Conservation (phyloP, 129 eudicot genomes). For the Flaveria robusta region DNA sequence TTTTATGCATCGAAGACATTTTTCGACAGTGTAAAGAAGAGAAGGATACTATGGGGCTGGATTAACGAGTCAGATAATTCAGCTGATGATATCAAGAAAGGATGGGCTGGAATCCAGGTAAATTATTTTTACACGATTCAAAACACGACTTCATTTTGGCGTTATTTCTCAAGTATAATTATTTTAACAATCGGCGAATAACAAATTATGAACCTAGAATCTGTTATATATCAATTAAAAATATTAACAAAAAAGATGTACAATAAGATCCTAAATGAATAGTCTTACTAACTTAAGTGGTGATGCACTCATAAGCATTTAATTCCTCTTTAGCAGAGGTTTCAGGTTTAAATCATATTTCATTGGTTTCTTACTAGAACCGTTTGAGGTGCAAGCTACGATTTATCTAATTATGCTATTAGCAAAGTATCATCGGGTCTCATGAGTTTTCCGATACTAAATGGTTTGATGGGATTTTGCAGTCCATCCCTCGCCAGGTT, state of each 20-base stretch:
- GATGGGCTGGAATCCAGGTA: constrained; percentile 58
- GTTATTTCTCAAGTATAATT: too few relatives aligned
- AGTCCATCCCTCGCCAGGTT: constrained; percentile 39
- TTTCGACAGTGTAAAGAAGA: constrained; percentile 38
- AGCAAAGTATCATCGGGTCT: too few relatives aligned
- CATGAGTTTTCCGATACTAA: neutral
- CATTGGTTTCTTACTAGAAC: too few relatives aligned
- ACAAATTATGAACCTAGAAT: too few relatives aligned
- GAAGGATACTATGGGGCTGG: constrained; percentile 51
- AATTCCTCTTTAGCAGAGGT: too few relatives aligned
- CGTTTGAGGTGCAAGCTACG: too few relatives aligned
- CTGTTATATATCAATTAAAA: neutral
- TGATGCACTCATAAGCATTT: too few relatives aligned
- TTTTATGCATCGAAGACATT: constrained; percentile 52
- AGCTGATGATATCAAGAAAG: constrained; percentile 38
- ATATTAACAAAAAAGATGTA: neutral
- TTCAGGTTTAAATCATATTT: too few relatives aligned
- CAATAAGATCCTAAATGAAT: neutral
- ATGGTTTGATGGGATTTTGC: constrained; percentile 19
- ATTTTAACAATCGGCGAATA: too few relatives aligned
- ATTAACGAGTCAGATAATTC: constrained; percentile 34
- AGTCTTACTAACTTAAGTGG: neutral
- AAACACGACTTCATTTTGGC: neutral
- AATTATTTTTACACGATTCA: too few relatives aligned
- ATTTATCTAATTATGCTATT: too few relatives aligned